Base-by-base conservation (phyloP, 2,329 filamentous ascomycete species). In the Penicillium sp. region DNA sequence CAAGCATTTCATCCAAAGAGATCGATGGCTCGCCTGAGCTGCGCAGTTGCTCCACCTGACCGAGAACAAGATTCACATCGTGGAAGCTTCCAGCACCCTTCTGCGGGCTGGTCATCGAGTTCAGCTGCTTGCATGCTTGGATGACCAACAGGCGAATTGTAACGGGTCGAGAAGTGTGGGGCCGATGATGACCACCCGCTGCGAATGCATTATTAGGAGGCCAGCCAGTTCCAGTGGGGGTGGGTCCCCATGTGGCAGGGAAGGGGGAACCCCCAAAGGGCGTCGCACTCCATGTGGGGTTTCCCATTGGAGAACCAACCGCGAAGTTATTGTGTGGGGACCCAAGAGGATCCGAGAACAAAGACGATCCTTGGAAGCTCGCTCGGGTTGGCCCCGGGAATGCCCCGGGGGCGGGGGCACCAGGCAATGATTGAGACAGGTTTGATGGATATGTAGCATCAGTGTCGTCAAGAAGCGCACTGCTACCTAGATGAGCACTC, bases 401-500 rank as follows among this genome's bases (percentile, higher is more conserved):
- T 56, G 77, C 75, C 12, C 81, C 83, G 6, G 83, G 84, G 4
- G 81, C 80, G 35, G 82, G 82, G 48, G 80, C 84, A 52, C 81
- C 76, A 56, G 80, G 77, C 43, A 80, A 75, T 42, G 75, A 73
- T 41, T 80, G 74, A 45, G 73, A 74, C 25, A 76, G 58, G 58
- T 74, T 69, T 65, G 78, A 61, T 75, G 83, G 71, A 80, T 89
- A 76, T 80, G 90, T 68, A 74, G 87, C 78, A 69, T 95, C 92
- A 60, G 88, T 88, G 47, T 88, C 86, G 61, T 87, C 86, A 42
- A 97, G 80, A 13, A 99, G 80, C 13, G 93, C 94, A 67, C 91
- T 93, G 74, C 93, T 97, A 13, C 94, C 94, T 27, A 99, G 82
- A 67, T 94, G 92, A 60, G 88, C 85, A 61, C 87, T 89, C 54